Evolutionary conservation across 2,329 filamentous ascomycete genomes (phyloP), one percentile per base, ranked within the genome.

Genomic region (Xylaria digitata): DNA sequence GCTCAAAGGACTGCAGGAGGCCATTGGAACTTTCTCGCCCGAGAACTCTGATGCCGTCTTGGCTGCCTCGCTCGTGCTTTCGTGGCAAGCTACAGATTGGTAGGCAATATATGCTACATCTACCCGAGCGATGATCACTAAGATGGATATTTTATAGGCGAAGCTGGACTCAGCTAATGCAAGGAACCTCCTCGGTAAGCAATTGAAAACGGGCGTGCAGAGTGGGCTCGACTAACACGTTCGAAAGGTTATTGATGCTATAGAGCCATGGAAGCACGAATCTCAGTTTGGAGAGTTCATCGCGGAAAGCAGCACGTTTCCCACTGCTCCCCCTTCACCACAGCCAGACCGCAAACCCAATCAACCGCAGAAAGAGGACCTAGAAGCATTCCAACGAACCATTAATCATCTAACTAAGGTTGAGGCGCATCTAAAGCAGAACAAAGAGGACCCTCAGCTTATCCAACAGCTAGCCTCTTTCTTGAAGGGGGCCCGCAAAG

Each of bases 81-180:
- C 94, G 43, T 98, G 96, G 94, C 95, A 98, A 82, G 92, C 93
- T 63, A 96, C 91, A 67, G 95, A 98, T 82, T 98, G 94, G 95
- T 96, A 86, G 84, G 90, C 76, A 78, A 78, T 82, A 76, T 46
- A 72, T 53, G 42, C 73, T 77, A 74, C 73, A 72, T 63, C 72
- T 70, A 73, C 50, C 75, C 75, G 74, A 66, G 62, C 61, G 68
- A 73, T 65, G 45, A 72, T 76, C 62, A 75, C 81, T 84, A 75
- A 84, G 71, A 65, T 32, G 21, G 65, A 32, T 21, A 43, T 66
- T 46, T 74, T 68, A 73, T 77, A 97, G 94, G 92, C 90, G 91
- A 79, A 92, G 90, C 80, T 98, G 95, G 95, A 93, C 91, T 70
- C 94, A 94, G 72, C 84, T 97, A 67, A 96, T 97, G 85, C 92